These are phyloP conservation scores for Plasmodium billcollinsi DNA, from an alignment of 169 alveolate species.

Conservation along the genomic window DNA sequence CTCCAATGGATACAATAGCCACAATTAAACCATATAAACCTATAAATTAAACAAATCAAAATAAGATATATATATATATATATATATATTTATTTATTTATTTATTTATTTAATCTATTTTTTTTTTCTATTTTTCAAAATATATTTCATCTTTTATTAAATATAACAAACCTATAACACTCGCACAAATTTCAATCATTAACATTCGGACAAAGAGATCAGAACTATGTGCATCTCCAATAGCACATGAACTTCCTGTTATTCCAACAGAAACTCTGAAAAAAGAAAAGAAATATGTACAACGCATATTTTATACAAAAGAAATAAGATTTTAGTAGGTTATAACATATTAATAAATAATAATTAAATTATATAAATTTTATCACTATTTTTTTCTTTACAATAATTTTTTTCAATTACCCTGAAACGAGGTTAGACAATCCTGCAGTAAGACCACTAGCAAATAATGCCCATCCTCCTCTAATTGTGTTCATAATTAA, in stretches of 20 bases:
- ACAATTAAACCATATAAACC: constrained; percentile 75
- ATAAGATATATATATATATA: constrained; percentile 8
- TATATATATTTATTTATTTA: background rate
- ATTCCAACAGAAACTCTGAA: constrained; percentile 97
- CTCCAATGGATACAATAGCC: constrained; percentile 74
- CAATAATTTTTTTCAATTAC: constrained; percentile 73
- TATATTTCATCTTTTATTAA: background rate
- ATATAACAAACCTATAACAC: constrained; percentile 94
- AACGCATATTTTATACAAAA: background rate
- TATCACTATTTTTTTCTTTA: constrained; percentile 15
- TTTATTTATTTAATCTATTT: background rate
- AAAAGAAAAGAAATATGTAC: background rate
- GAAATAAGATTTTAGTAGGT: background rate
- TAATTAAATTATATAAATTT: background rate
- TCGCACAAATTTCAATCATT: constrained; percentile 99
- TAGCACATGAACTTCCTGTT: constrained; percentile 99
- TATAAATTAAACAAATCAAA: constrained; percentile 13
- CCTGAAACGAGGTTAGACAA: constrained; percentile 98
- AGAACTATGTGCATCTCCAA: constrained; percentile 99
- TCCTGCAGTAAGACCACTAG: constrained; percentile 99
- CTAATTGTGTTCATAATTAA: constrained; percentile 80
- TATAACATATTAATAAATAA: no score
- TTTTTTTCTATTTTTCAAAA: background rate
- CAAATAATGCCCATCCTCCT: constrained; percentile 97
- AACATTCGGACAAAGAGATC: constrained; percentile 99